Conservation (phyloP, 495 filamentous ascomycete species). For the Penicillium paxilli region DNA sequence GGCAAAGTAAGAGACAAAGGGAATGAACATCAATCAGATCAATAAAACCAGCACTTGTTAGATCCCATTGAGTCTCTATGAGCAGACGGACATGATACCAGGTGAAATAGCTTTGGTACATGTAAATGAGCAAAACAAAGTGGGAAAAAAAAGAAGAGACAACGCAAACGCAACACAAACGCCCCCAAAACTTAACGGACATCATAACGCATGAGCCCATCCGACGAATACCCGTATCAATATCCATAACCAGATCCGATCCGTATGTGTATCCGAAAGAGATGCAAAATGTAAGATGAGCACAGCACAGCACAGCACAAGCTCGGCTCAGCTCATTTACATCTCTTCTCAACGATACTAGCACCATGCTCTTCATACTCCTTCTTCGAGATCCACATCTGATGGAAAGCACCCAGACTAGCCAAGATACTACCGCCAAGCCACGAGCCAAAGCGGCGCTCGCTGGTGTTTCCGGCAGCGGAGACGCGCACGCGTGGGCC, state of each 20-base stretch:
- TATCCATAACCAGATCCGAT: too few species aligned
- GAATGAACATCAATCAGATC: background rate
- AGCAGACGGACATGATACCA: too few species aligned
- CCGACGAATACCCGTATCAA: slow-evolving; percentile 4
- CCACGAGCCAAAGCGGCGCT: slow-evolving; percentile 90
- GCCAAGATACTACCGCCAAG: slow-evolving; percentile 95
- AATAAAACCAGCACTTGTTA: too few species aligned
- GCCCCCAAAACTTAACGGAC: too few species aligned
- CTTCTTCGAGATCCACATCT: slow-evolving; percentile 92
- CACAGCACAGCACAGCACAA: background rate
- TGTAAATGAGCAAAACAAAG: too few species aligned
- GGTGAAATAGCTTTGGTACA: too few species aligned
- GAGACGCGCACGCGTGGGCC: slow-evolving; percentile 80
- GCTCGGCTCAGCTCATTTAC: slow-evolving; percentile 37
- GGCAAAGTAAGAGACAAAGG: background rate
- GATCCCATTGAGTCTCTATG: too few species aligned
- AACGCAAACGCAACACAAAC: too few species aligned
- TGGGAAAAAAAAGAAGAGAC: too few species aligned
- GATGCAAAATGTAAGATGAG: too few species aligned
- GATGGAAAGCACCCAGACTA: slow-evolving; percentile 97
- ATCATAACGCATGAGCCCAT: slow-evolving; percentile 21
- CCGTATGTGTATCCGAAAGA: too few species aligned
- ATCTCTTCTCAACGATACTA: slow-evolving; percentile 62
- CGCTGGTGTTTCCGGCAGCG: slow-evolving; percentile 78
- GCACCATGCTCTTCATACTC: slow-evolving; percentile 61